Evolutionary conservation across 345 rosid species (phyloP), one percentile per base, ranked within the genome.

Genomic region (Populus deltoides): DNA sequence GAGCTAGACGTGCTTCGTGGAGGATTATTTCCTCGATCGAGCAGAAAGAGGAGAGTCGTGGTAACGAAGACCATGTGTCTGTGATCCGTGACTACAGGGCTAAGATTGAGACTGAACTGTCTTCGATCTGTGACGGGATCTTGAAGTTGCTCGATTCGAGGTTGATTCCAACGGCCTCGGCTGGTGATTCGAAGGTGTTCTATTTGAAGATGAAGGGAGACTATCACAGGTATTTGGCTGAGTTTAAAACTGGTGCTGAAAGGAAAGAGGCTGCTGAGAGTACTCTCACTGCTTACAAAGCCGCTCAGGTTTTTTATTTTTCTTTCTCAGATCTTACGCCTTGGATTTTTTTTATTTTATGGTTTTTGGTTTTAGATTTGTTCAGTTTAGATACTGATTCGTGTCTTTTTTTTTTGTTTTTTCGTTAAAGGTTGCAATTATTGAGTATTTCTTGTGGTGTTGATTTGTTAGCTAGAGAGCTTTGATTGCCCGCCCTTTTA

Each of bases 131-230:
- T 63, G 93, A 83, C 38, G 96, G 97, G 43, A 94, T 94, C 89
- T 87, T 94, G 77, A 91, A 90, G 86, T 84, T 94, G 73, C 92
- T 94, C 73, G 98, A 94, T 77, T 53, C 93, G 2, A 62, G 89
- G 68, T 91, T 94, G 39, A 84, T 94, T 49, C 94, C 98, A 6
- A 83, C 92, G 2, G 92, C 98, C 31, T 72, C 91, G 17, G 29
- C 90, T 1, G 94, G 94, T 3, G 97, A 94, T 81, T 94, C 97
- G 1, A 94, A 88, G 89, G 97, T 94, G 18, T 94, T 94, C 73
- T 94, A 92, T 75, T 80, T 92, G 45, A 94, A 92, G 88, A 94
- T 94, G 98, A 94, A 94, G 84, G 97, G 96, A 7, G 96, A 94
- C 74, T 94, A 92, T 68, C 97, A 92, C 69, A 87, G 97, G 84